A percentile compares a stretch with the other conserved stretches of the same genome.
Conservation (phyloP, 2,329 filamentous ascomycete genomes). For the Camillea tinctor region DNA sequence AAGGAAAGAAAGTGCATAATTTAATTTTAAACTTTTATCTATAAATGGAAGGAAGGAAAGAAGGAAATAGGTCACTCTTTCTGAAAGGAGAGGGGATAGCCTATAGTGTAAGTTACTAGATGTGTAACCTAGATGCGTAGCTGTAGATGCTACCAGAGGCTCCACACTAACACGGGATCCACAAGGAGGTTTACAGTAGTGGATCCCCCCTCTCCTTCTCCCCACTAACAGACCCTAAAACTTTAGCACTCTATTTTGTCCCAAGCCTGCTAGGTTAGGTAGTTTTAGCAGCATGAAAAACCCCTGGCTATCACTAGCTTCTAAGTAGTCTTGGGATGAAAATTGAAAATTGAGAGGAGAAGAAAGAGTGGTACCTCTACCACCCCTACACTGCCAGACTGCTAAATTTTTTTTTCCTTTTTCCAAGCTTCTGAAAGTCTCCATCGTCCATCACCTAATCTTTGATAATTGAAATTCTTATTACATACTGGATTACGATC, state of each 20-base stretch:
- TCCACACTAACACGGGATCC: neutral
- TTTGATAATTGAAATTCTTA: neutral
- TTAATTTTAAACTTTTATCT: too few relatives aligned
- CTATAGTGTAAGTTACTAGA: too few relatives aligned
- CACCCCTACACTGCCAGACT: neutral
- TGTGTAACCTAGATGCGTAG: too few relatives aligned
- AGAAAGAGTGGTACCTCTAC: neutral
- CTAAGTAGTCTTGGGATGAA: neutral
- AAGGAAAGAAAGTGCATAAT: too few relatives aligned
- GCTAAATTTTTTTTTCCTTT: constrained; percentile 1
- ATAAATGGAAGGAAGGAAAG: too few relatives aligned
- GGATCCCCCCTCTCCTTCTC: constrained; percentile 8
- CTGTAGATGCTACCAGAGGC: neutral
- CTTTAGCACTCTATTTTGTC: constrained; percentile 18
- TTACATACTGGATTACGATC: constrained; percentile 1
- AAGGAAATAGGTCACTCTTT: neutral
- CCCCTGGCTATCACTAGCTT: constrained; percentile 2
- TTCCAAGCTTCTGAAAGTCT: constrained; percentile 17
- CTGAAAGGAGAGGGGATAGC: constrained; percentile 1
- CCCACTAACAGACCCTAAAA: constrained; percentile 18
- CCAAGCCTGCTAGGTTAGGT: constrained; percentile 16
- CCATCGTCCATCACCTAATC: constrained; percentile 10
- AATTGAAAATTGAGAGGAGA: constrained; percentile 4
- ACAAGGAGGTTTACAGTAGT: constrained; percentile 3
- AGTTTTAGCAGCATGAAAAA: neutral